Evolutionary conservation across 257 asterid genomes (phyloP), one percentile per base, ranked within the genome.

Genomic region (Lycium barbarum): DNA sequence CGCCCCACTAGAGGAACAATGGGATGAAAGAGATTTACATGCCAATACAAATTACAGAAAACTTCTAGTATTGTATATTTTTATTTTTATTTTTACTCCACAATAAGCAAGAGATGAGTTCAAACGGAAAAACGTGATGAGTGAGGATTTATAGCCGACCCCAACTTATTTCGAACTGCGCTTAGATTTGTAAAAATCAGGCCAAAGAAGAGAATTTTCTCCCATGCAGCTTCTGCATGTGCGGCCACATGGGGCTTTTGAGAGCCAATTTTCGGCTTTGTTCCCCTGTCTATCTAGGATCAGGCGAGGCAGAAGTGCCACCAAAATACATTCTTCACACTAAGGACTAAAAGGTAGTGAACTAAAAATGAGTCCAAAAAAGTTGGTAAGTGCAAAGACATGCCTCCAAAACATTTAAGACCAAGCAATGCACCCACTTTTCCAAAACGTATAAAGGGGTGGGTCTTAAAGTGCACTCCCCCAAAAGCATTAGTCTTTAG

Each of bases 21-120:
- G 92, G 94, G 92, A 84, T 86, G 84, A 84, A 84, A 84, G 93
- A 88, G 89, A 88, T 84, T 91, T 89, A 82, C 88, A 87, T 81
- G 83, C 89, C 94, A 94, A 80, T 88, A 62, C 93, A 90, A 15
- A 88, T 12, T 5, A 22, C 12, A 12, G 6, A 7, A 20, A 74
- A 49, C 45, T 74, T 49, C 36, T 20, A 74, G 88, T 87, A 83
- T 40, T 89, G 89, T 6, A 35, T 67, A 9, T 35, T 67, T 67
- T 12, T 67, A 90, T 88, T 91, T 92, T 82, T 26, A 33, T 33
- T 74, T 51, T 26, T 45, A 22, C 54, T 17, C 14, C 79, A 53
- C 22, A 45, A 5, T 20, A 73, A 59, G 3, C 59, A 40, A 1
- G 55, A 57, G 62, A 74, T 49, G 62, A 74, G 10, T 74, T 22